Evolutionary conservation across 2,329 filamentous ascomycete species (phyloP).

Genomic region (Karstenula rhodostoma): DNA sequence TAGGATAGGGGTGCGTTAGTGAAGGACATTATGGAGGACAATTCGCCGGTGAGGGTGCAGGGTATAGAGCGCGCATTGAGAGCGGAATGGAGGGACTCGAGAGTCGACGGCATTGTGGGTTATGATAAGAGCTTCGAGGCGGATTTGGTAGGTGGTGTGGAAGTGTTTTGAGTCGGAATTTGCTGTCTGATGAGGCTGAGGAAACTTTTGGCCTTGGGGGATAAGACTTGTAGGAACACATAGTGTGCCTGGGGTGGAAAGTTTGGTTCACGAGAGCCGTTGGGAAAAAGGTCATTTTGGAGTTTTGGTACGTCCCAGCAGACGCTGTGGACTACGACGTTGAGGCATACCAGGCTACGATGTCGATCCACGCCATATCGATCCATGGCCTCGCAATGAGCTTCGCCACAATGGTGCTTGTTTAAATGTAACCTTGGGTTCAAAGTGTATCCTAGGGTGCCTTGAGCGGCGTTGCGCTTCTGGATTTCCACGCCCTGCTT

Average conservation of each 20-base stretch:
- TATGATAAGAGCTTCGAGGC: neutral
- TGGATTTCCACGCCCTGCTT: no score
- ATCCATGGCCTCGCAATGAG: no score
- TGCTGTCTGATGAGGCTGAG: neutral
- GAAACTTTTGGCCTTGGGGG: neutral
- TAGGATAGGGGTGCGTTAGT: neutral
- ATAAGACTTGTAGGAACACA: neutral
- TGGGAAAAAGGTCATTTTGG: neutral
- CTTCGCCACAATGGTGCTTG: no score
- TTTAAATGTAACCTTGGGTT: no score
- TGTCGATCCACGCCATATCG: no score
- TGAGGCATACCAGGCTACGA: neutral
- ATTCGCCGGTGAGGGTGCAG: neutral
- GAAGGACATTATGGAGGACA: neutral
- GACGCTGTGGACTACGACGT: neutral
- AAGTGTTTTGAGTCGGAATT: neutral
- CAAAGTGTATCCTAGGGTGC: no score
- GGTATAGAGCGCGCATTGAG: neutral
- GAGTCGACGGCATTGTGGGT: neutral
- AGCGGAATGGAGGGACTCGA: neutral
- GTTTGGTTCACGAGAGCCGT: neutral
- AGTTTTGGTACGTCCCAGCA: neutral
- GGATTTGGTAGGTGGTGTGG: neutral
- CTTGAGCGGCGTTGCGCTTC: no score
- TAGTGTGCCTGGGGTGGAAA: neutral